These are phyloP conservation scores for Phytophthora europaea DNA, from an alignment of 352 stramenopile genomes.

Conservation along the genomic window DNA sequence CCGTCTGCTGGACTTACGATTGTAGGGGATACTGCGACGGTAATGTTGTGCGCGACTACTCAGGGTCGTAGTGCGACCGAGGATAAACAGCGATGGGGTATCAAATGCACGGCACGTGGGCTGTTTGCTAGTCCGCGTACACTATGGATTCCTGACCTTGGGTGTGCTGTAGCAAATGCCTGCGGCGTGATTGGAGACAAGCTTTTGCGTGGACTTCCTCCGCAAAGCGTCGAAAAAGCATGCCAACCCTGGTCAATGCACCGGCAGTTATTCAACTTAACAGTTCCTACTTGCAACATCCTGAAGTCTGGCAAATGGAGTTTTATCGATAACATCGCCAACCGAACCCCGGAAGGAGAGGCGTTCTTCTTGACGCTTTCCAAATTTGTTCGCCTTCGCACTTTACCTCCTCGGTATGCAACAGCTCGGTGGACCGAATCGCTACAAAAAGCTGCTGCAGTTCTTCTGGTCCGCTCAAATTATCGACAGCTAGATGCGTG, in stretches of 20 bases:
- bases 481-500: constrained; percentile 17
- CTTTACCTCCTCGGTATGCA: constrained; percentile 20
- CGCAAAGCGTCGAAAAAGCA: constrained; percentile 42
- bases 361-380: constrained; percentile 34
- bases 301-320: constrained; percentile 30
- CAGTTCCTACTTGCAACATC: constrained; percentile 20
- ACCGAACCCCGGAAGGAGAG: constrained; percentile 24
- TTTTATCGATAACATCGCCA: constrained; percentile 32
- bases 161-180: constrained; percentile 45
- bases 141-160: constrained; percentile 46
- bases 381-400: constrained; percentile 34
- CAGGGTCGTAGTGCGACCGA: constrained; percentile 53
- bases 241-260: constrained; percentile 41
- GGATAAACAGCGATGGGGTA: constrained; percentile 65
- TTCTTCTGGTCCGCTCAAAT: constrained; percentile 32
- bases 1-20: constrained; percentile 63
- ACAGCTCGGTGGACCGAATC: constrained; percentile 34
- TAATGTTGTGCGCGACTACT: constrained; percentile 76
- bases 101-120: constrained; percentile 68
- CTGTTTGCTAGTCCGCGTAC: constrained; percentile 27
- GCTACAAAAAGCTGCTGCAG: constrained; percentile 34
- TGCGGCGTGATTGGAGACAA: constrained; percentile 50
- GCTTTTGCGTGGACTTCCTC: constrained; percentile 44
- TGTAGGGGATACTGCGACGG: constrained; percentile 67
- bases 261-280: constrained; percentile 39